A percentile compares a stretch with the other conserved stretches of the same genome.
Evolutionary conservation across 192 early-diverging fungal species (phyloP).

Genomic region (Coemansia sp.): DNA sequence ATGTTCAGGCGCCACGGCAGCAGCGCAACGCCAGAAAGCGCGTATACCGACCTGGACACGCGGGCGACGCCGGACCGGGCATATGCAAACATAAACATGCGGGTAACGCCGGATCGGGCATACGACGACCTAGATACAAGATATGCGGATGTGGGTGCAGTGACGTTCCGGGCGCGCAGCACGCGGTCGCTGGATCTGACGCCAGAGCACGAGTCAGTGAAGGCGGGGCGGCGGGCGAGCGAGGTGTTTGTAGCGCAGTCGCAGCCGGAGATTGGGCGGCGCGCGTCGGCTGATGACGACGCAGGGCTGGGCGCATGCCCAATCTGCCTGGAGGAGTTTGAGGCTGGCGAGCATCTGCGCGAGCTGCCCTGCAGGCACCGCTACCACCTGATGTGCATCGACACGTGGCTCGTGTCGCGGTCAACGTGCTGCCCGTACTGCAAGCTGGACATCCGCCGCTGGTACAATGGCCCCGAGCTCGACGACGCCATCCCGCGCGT

Average conservation of each 20-base stretch:
- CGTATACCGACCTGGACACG: background rate
- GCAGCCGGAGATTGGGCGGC: constrained; percentile 36
- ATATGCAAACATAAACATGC: background rate
- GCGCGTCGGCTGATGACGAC: constrained; percentile 16
- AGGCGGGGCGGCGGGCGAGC: no score
- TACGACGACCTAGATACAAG: no score
- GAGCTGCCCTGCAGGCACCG: constrained; percentile 64
- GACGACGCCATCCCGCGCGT: constrained; percentile 9
- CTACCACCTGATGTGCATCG: constrained; percentile 69
- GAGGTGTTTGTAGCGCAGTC: no score
- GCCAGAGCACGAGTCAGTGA: background rate
- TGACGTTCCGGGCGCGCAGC: constrained; percentile 24
- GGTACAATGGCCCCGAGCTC: constrained; percentile 42
- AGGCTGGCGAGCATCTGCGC: constrained; percentile 60
- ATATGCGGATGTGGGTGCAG: constrained; percentile 8
- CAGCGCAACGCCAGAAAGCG: constrained; percentile 13
- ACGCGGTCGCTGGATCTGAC: constrained; percentile 30
- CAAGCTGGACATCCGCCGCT: constrained; percentile 50
- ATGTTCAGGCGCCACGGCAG: constrained; percentile 21
- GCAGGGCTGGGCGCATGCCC: constrained; percentile 55
- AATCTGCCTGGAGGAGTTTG: constrained; percentile 70
- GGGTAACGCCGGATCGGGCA: background rate
- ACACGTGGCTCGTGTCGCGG: constrained; percentile 57
- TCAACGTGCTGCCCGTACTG: constrained; percentile 54
- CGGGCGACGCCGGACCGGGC: background rate